Percentiles rank a stretch among this genome's conserved stretches.
Conservation (phyloP, 1,139 yeast species). For the Pichia sp. region DNA sequence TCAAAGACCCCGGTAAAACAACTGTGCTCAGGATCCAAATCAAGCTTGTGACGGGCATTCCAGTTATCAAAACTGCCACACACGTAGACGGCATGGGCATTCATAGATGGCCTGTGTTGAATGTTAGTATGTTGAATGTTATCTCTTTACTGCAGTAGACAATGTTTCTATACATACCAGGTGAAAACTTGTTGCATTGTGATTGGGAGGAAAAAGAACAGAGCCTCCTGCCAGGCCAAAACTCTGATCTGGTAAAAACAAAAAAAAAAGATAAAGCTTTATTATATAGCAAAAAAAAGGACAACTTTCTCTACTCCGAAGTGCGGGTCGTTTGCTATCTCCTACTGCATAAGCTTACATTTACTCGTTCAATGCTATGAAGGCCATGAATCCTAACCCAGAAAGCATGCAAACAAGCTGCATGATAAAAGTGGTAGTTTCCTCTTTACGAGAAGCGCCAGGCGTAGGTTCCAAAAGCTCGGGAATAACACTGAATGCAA, state of each 20-base stretch:
- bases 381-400: slow-evolving; percentile 47
- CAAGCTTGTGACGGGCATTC: slow-evolving; percentile 45
- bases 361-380: slow-evolving; percentile 42
- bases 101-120: slow-evolving; percentile 18
- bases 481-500: slow-evolving; percentile 62
- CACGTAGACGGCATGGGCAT: slow-evolving; percentile 40
- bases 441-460: slow-evolving; percentile 31
- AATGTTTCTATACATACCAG: background rate
- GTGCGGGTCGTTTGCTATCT: slow-evolving; percentile 12
- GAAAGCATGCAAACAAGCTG: slow-evolving; percentile 41
- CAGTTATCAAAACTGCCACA: slow-evolving; percentile 66
- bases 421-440: slow-evolving; percentile 31
- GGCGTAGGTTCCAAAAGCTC: slow-evolving; percentile 44
- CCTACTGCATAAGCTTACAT: no score
- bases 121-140: background rate
- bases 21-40: slow-evolving; percentile 38
- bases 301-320: background rate
- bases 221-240: background rate
- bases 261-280: no score
- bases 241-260: background rate
- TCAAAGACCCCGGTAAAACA: slow-evolving; percentile 30
- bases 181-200: background rate
- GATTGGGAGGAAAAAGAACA: background rate
- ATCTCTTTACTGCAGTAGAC: no score
- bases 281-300: no score